Evolutionary conservation across 2,329 filamentous ascomycete genomes (phyloP), one percentile per base, ranked within the genome.

Genomic region (Phyllosticta citribraziliensis): DNA sequence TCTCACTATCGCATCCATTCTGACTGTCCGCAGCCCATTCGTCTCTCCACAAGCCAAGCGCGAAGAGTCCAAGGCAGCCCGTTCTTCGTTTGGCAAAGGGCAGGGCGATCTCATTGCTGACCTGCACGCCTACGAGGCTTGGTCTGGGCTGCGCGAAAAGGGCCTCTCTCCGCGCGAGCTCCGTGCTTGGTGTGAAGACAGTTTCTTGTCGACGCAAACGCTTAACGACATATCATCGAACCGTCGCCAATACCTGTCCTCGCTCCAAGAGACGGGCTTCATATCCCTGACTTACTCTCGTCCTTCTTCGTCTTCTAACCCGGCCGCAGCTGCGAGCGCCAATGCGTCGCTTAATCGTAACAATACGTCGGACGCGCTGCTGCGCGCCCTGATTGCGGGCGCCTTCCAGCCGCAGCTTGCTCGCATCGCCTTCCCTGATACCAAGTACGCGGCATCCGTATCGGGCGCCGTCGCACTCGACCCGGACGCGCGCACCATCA

Each of bases 91-190:
- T 71, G 86, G 85, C 4, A 79, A 79, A 6, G 68, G 68, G 20
- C 88, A 96, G 67, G 94, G 94, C 52, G 94, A 99, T 70, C 80
- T 97, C 1, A 79, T 97, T 17, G 93, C 91, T 3, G 93, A 97
- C 70, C 80, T 97, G 10, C 81, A 85, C 35, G 94, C 92, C 0
- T 96, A 88, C 71, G 86, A 92, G 67, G 81, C 88, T 64, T 99
- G 92, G 91, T 81, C 85, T 57, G 80, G 82, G n/a, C 80, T 88
- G 75, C 75, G 77, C 35, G 80, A 84, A 67, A 74, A 86, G 74
- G 73, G 76, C 63, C 69, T 80, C 12, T 79, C 82, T 10, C 65
- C 84, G 65, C 81, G 85, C 5, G 83, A 87, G 27, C 75, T 92
- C 1, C 84, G 88, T 24, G 74, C 79, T 33, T 97, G 91, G 83